Conservation (phyloP, 2,329 filamentous ascomycete species). For the Fusarium sp. region DNA sequence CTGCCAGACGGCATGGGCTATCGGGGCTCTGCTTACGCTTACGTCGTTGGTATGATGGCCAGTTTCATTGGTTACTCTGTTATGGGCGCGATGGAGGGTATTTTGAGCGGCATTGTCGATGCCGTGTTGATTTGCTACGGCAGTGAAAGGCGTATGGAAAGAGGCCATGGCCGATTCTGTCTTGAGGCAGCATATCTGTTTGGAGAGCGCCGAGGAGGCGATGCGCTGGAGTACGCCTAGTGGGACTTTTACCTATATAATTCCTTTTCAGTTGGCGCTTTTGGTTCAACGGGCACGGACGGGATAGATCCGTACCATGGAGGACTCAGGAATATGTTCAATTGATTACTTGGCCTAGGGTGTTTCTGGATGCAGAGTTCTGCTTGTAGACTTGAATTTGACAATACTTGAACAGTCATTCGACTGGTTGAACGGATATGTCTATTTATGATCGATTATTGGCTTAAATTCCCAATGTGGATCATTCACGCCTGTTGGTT, state of each 20-base stretch:
- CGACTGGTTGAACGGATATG: neutral
- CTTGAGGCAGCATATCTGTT: constrained; percentile 92
- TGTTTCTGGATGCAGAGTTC: constrained; percentile 1
- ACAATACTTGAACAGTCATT: neutral
- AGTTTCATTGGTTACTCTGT: constrained; percentile 96
- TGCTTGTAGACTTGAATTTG: constrained; percentile 22
- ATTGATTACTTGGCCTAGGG: constrained; percentile 3
- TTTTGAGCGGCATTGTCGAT: constrained; percentile 88
- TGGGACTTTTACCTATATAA: constrained; percentile 19
- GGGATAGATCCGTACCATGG: constrained; percentile 38
- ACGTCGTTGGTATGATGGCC: constrained; percentile 91
- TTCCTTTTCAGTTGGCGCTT: constrained; percentile 35
- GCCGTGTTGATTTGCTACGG: constrained; percentile 94
- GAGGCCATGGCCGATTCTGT: constrained; percentile 82
- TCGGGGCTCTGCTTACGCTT: constrained; percentile 90
- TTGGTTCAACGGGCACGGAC: constrained; percentile 11
- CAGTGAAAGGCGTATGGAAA: constrained; percentile 81
- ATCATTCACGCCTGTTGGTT: neutral
- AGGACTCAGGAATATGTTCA: constrained; percentile 13
- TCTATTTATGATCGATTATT: neutral
- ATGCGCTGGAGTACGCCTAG: constrained; percentile 49
- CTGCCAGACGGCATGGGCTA: constrained; percentile 66
- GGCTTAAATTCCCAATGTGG: neutral
- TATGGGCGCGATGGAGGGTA: constrained; percentile 89
- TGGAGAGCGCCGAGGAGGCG: constrained; percentile 68